phyloP scores from a whole-genome alignment of 139 green algal species.

The Tetradesmus lagerheimii region DNA sequence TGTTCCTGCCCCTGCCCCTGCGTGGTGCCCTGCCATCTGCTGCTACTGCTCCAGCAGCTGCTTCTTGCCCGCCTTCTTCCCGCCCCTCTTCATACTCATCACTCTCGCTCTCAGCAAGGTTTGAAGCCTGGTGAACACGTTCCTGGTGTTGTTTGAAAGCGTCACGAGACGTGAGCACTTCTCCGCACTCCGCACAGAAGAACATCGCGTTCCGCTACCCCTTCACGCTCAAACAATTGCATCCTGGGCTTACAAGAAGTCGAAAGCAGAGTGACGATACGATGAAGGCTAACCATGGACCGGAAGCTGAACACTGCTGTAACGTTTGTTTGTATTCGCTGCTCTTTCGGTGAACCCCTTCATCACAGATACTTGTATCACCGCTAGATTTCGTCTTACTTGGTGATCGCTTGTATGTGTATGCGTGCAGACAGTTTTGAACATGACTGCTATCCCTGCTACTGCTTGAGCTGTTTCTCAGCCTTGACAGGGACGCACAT shows the following conservation, averaged over 20 bases:
- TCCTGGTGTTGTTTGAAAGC: slow-evolving; percentile 22
- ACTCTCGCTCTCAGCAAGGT: slow-evolving; percentile 35
- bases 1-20: background rate
- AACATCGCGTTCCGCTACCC: slow-evolving; percentile 16
- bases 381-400: background rate
- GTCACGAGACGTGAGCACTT: slow-evolving; percentile 23
- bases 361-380: background rate
- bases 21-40: background rate
- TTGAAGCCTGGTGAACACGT: background rate
- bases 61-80: slow-evolving; percentile 5
- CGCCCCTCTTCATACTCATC: slow-evolving; percentile 7
- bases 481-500: too few species aligned
- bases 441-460: background rate
- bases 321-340: background rate
- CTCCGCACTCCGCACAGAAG: slow-evolving; percentile 46
- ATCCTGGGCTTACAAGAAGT: background rate
- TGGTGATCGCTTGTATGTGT: background rate
- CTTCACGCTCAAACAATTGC: background rate
- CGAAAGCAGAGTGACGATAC: too few species aligned
- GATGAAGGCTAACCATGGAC: background rate
- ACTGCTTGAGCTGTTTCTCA: background rate
- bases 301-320: background rate
- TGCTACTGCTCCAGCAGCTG: background rate
- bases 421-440: background rate
- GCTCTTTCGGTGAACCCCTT: too few species aligned